These are phyloP conservation scores for Trichoderma breve DNA, from an alignment of 2,329 filamentous ascomycete genomes.

Conservation along the genomic window DNA sequence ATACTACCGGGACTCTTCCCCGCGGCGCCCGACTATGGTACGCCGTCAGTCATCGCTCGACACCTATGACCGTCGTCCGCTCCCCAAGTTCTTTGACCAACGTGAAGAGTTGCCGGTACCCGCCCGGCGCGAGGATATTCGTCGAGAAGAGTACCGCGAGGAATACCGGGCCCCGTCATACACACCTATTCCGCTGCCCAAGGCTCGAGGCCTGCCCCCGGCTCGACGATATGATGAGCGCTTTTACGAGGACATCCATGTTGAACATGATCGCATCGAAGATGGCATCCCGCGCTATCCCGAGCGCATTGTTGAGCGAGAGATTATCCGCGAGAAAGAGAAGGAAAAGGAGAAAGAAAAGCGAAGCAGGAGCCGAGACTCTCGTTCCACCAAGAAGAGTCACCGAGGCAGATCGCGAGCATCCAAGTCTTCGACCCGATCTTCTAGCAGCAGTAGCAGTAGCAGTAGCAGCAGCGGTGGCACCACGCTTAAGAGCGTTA, in stretches of 20 bases:
- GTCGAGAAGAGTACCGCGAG: slow-evolving; percentile 49
- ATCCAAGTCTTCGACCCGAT: slow-evolving; percentile 41
- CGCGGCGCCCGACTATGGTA: slow-evolving; percentile 64
- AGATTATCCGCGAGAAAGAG: slow-evolving; percentile 49
- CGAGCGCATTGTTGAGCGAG: slow-evolving; percentile 60
- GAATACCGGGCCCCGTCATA: slow-evolving; percentile 48
- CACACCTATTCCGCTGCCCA: slow-evolving; percentile 67
- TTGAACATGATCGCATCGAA: slow-evolving; percentile 65
- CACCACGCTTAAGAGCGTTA: slow-evolving; percentile 52
- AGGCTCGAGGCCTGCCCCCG: slow-evolving; percentile 59
- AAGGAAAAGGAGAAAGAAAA: slow-evolving; percentile 33
- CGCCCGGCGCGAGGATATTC: slow-evolving; percentile 46
- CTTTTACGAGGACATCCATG: slow-evolving; percentile 63
- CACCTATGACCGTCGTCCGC: slow-evolving; percentile 77
- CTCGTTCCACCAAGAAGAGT: slow-evolving; percentile 38
- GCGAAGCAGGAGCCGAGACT: slow-evolving; percentile 41
- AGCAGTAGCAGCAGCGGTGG: slow-evolving; percentile 43
- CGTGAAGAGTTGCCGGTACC: slow-evolving; percentile 64
- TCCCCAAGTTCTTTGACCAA: slow-evolving; percentile 47
- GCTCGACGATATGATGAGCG: slow-evolving; percentile 57
- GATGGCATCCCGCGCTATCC: slow-evolving; percentile 53
- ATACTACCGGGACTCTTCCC: slow-evolving; percentile 45
- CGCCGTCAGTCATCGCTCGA: slow-evolving; percentile 86
- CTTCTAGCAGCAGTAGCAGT: slow-evolving; percentile 48
- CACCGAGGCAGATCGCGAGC: slow-evolving; percentile 44